Base-by-base conservation (phyloP, 495 filamentous ascomycete genomes). In the Tetracladium marchalianum region DNA sequence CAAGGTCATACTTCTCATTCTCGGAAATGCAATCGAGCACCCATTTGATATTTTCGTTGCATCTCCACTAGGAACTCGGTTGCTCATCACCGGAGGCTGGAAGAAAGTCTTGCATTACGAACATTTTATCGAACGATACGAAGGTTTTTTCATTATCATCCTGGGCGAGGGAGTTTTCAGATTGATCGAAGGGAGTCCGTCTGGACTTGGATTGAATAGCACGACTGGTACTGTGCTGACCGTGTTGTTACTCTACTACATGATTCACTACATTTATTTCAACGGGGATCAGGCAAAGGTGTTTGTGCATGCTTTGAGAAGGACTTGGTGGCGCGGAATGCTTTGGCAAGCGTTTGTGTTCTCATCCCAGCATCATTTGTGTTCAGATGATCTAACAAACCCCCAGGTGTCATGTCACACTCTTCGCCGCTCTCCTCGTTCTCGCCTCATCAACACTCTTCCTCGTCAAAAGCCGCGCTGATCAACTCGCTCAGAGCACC, bases 151-250 rank as follows among this genome's bases (percentile, higher is more conserved):
- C 43, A 54, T 51, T 16, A 50, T 57, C 18, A 44, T 53, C 24
- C 46, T 57, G n/a, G 54, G 54, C 5, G 54, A 57, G 40, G 54
- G 54, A 11, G 54, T 57, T 8, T 57, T 57, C 35, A 42, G 47
- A 11, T 51, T 57, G 3, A 51, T 55, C 13, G 52, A 46, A 66
- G 52, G 10, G 66, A 61, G 58, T 41, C 60, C 58, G 4, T 44
- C 53, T 1, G 60, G 58, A 2, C 15, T 47, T 5, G 60, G 60
- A 6, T 16, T 63, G 15, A 58, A 43, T 34, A 2, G 43, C 8
- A 16, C 49, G 9, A 47, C 53, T 11, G 57, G 54, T 2, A 52
- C 44, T 18, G 59, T 51, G 12, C 16, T 60, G 8, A 35, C 39
- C 0, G 59, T 52, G 37, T 37, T 62, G 6, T 9, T 54, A 10